Conservation (phyloP, 2,329 filamentous ascomycete species). For the Cyclaneusma minus region DNA sequence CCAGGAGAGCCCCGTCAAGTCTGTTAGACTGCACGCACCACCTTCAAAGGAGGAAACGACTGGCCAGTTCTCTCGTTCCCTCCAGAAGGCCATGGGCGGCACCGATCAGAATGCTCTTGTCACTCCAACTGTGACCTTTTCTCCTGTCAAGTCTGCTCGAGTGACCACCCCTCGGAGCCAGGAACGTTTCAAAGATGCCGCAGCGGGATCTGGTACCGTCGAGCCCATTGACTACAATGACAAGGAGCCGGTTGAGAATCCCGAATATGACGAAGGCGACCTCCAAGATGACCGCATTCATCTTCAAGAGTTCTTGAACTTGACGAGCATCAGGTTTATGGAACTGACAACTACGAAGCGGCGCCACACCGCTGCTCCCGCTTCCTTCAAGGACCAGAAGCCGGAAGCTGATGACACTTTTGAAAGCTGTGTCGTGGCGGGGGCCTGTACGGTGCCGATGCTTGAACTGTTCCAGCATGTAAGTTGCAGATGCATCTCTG, state of each 20-base stretch:
- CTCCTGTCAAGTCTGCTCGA: slow-evolving; percentile 28
- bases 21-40: slow-evolving; percentile 51
- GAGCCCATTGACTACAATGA: slow-evolving; percentile 26
- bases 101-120: slow-evolving; percentile 8
- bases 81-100: slow-evolving; percentile 23
- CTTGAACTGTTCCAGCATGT: slow-evolving; percentile 87
- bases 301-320: slow-evolving; percentile 80
- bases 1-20: slow-evolving; percentile 64
- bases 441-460: slow-evolving; percentile 82
- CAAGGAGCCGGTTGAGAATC: slow-evolving; percentile 26
- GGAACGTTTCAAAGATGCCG: slow-evolving; percentile 36
- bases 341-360: slow-evolving; percentile 94
- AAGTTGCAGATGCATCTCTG: slow-evolving; percentile 19
- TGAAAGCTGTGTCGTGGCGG: slow-evolving; percentile 71
- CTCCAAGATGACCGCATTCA: slow-evolving; percentile 48
- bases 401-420: slow-evolving; percentile 38
- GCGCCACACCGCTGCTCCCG: slow-evolving; percentile 61
- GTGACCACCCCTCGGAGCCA: slow-evolving; percentile 41
- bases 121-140: slow-evolving; percentile 28
- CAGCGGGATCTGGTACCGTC: slow-evolving; percentile 21
- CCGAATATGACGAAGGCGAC: slow-evolving; percentile 23
- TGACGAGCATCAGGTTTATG: slow-evolving; percentile 97
- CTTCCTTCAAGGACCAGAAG: slow-evolving; percentile 21
- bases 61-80: slow-evolving; percentile 37
- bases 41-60: slow-evolving; percentile 50